These are phyloP conservation scores for Marasmius oreades DNA, from an alignment of 1,284 basidiomycete genomes.

Conservation along the genomic window DNA sequence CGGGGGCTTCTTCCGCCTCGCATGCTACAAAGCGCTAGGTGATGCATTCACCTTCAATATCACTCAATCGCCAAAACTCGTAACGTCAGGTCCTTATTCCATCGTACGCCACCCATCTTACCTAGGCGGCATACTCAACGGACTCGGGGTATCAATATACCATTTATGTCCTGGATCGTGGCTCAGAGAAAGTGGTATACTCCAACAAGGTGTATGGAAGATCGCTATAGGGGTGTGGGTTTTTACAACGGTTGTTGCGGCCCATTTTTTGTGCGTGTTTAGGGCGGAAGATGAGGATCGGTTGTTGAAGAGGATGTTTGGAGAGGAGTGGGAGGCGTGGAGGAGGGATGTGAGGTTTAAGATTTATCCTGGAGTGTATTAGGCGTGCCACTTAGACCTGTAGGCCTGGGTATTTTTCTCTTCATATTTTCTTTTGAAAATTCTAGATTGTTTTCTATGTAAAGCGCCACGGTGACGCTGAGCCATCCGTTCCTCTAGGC, in stretches of 20 bases:
- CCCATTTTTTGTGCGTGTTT: background rate
- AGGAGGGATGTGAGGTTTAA: background rate
- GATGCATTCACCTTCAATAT: background rate
- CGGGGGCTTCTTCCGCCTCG: background rate
- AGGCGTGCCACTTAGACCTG: no score
- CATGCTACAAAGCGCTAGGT: background rate
- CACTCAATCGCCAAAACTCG: background rate
- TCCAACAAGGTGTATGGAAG: background rate
- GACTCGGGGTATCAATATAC: background rate
- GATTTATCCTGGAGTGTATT: background rate
- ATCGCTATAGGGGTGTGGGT: background rate
- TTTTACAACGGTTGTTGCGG: background rate
- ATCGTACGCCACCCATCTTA: background rate
- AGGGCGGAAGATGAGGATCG: background rate
- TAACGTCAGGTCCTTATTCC: background rate
- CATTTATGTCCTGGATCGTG: background rate
- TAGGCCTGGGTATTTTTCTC: background rate
- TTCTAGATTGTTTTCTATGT: no score
- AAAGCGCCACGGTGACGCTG: no score
- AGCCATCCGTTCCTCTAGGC: no score
- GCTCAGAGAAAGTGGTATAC: background rate
- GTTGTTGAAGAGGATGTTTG: background rate
- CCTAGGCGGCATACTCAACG: background rate
- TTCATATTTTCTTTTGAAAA: no score
- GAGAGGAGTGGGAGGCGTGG: background rate